Percentiles rank a stretch among this genome's conserved stretches.
Conservation (phyloP, 108 stramenopile species). For the Nitzschia inconspicua region DNA sequence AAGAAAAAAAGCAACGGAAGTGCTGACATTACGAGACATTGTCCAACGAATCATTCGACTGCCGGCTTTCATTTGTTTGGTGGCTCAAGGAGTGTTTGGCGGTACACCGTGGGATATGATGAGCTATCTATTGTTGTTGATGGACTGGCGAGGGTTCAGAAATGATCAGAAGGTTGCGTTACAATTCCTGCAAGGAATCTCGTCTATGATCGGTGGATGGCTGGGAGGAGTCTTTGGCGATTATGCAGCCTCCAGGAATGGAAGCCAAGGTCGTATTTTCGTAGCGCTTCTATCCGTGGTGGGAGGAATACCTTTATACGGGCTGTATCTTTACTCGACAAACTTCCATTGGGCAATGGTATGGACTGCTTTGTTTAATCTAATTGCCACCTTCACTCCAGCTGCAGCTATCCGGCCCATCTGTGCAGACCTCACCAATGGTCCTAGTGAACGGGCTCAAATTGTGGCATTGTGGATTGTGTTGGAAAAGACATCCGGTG, state of each 20-base stretch:
- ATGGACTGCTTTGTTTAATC: constrained; percentile 39
- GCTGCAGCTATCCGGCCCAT: constrained; percentile 52
- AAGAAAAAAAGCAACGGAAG: constrained; percentile 1
- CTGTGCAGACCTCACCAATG: constrained; percentile 44
- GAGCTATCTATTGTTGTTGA: constrained; percentile 43
- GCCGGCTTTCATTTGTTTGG: constrained; percentile 45
- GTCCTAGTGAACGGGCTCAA: constrained; percentile 49
- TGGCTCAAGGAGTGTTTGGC: constrained; percentile 48
- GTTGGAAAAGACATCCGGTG: constrained; percentile 43
- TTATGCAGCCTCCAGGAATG: constrained; percentile 18
- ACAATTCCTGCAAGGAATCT: constrained; percentile 33
- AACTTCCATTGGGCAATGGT: constrained; percentile 23
- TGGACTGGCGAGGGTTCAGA: constrained; percentile 50
- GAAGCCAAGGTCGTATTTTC: constrained; percentile 29
- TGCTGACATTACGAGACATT: constrained; percentile 38
- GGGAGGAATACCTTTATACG: constrained; percentile 42
- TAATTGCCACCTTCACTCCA: constrained; percentile 36
- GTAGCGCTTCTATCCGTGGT: constrained; percentile 34
- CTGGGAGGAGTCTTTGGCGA: constrained; percentile 49
- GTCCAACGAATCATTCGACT: constrained; percentile 34
- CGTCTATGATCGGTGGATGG: constrained; percentile 30
- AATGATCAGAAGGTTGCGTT: constrained; percentile 45
- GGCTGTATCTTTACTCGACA: constrained; percentile 39
- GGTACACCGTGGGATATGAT: constrained; percentile 61
- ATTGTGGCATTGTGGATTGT: constrained; percentile 53